phyloP scores from a whole-genome alignment of 495 filamentous ascomycete species.

The Collariella sp. region DNA sequence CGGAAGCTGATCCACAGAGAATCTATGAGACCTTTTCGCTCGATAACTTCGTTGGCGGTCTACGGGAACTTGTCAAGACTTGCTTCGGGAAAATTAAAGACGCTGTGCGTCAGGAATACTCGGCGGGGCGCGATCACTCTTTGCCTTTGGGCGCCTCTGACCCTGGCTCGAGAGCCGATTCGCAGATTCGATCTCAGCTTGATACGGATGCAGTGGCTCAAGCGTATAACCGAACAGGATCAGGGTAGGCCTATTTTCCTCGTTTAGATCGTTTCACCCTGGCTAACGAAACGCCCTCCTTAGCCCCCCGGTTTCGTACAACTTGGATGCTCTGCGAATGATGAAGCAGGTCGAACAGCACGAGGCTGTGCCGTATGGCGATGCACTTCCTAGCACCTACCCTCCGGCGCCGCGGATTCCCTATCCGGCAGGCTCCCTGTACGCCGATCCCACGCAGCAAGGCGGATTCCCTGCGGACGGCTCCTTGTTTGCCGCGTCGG shows the following conservation, averaged over 20 bases:
- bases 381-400: background rate
- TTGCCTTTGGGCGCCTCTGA: background rate
- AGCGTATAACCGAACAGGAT: background rate
- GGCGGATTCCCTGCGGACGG: conserved; percentile 9
- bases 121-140: background rate
- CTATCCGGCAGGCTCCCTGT: conserved; percentile 1
- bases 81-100: conserved; percentile 1
- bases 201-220: conserved; percentile 16
- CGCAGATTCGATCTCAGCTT: conserved; percentile 25
- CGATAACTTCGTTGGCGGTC: background rate
- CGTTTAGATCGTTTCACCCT: background rate
- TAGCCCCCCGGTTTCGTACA: background rate
- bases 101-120: background rate
- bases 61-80: background rate
- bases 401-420: conserved; percentile 2
- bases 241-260: conserved; percentile 2
- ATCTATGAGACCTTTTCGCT: background rate
- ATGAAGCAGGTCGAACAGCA: conserved; percentile 7
- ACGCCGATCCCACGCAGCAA: conserved; percentile 3
- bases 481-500: conserved; percentile 19
- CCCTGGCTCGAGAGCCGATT: conserved; percentile 2
- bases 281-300: background rate
- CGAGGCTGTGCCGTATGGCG: background rate
- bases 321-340: background rate
- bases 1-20: background rate